phyloP scores from a whole-genome alignment of 2,329 filamentous ascomycete species.

The Phialophora macrospora region DNA sequence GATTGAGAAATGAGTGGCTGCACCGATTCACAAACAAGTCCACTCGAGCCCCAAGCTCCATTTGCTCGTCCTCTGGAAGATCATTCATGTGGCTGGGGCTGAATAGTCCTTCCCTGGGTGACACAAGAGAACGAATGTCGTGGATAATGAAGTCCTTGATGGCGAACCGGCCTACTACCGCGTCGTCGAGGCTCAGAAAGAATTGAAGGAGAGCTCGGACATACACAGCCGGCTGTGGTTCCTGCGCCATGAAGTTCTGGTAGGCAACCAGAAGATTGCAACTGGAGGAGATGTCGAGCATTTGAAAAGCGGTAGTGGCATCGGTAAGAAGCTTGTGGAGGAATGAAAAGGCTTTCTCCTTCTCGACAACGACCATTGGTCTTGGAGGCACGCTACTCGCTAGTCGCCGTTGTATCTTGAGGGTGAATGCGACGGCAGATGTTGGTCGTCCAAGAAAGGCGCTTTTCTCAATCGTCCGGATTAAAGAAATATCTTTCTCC shows the following conservation, averaged over 20 bases:
- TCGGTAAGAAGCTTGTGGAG: slow-evolving; percentile 74
- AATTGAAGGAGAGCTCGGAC: slow-evolving; percentile 79
- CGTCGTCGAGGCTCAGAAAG: slow-evolving; percentile 74
- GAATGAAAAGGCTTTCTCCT: slow-evolving; percentile 72
- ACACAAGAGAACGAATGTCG: slow-evolving; percentile 76
- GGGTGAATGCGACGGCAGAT: slow-evolving; percentile 76
- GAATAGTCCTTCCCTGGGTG: slow-evolving; percentile 70
- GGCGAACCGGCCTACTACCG: slow-evolving; percentile 69
- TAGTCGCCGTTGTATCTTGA: slow-evolving; percentile 86
- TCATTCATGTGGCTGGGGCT: slow-evolving; percentile 77
- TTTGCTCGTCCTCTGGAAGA: slow-evolving; percentile 71
- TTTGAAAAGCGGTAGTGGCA: slow-evolving; percentile 68
- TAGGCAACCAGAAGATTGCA: slow-evolving; percentile 64
- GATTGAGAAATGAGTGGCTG: slow-evolving; percentile 75
- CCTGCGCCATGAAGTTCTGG: slow-evolving; percentile 74
- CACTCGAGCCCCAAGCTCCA: slow-evolving; percentile 73
- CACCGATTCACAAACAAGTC: slow-evolving; percentile 66
- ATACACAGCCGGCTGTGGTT: slow-evolving; percentile 81
- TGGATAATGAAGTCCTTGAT: slow-evolving; percentile 78
- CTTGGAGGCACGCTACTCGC: slow-evolving; percentile 93
- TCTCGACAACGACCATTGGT: slow-evolving; percentile 75
- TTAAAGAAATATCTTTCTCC: slow-evolving; percentile 35
- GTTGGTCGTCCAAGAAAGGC: slow-evolving; percentile 68
- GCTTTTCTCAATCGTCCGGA: slow-evolving; percentile 64
- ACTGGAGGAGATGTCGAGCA: slow-evolving; percentile 54